These are phyloP conservation scores for Claviceps fusiformis DNA, from an alignment of 2,329 filamentous ascomycete genomes.

Conservation along the genomic window DNA sequence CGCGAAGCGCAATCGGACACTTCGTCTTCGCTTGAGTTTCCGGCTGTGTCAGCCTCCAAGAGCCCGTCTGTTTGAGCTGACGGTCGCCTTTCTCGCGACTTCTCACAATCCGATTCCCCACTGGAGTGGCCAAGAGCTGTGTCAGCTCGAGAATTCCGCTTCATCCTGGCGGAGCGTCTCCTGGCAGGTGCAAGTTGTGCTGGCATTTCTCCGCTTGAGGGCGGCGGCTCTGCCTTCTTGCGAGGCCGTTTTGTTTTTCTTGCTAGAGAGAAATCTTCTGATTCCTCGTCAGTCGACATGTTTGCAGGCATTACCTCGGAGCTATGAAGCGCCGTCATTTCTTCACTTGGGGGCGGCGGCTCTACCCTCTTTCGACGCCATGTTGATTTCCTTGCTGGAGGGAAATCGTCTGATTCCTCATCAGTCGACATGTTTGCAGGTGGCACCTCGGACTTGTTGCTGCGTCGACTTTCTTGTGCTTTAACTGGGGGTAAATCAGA, in stretches of 20 bases:
- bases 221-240: background rate
- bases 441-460: no score
- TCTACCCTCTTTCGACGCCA: background rate
- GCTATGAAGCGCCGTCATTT: background rate
- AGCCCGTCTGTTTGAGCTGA: background rate
- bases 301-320: no score
- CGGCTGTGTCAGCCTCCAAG: background rate
- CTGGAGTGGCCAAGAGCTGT: background rate
- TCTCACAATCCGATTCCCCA: background rate
- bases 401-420: background rate
- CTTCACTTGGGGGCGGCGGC: background rate
- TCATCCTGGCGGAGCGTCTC: background rate
- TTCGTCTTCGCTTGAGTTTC: background rate
- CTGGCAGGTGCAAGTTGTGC: background rate
- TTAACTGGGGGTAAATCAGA: background rate
- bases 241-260: background rate
- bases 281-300: background rate
- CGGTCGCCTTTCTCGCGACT: background rate
- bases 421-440: background rate
- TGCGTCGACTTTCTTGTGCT: background rate
- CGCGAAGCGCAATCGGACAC: background rate
- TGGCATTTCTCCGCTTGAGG: background rate
- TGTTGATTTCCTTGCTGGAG: background rate
- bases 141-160: background rate
- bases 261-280: background rate